Evolutionary conservation across 2,329 filamentous ascomycete species (phyloP).

Genomic region (Talaromyces islandicus): DNA sequence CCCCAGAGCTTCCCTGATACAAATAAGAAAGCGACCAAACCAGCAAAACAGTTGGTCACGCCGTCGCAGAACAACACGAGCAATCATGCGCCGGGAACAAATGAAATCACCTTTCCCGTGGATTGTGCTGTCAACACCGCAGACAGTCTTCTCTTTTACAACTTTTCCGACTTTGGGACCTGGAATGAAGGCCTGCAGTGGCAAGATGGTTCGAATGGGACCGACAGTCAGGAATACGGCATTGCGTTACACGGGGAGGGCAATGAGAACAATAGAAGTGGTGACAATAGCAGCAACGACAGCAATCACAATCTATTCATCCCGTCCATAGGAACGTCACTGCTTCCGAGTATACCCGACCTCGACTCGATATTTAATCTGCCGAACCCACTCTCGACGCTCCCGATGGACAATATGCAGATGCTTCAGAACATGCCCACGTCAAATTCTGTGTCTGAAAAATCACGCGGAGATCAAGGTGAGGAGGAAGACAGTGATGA

Average conservation of each 20-base stretch:
- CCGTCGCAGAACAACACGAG: neutral
- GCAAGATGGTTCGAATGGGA: neutral
- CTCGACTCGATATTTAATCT: conserved; percentile 10
- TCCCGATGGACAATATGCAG: neutral
- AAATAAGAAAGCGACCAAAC: neutral
- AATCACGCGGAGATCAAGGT: neutral
- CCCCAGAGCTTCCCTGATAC: conserved; percentile 7
- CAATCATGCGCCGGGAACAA: neutral
- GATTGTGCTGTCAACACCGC: neutral
- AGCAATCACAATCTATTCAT: conserved; percentile 3
- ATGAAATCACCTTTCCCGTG: neutral
- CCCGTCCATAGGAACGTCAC: conserved; percentile 1
- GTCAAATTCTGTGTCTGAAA: neutral
- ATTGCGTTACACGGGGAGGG: neutral
- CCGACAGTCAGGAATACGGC: neutral
- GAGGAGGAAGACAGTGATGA: conserved; percentile 1
- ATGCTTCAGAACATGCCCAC: neutral
- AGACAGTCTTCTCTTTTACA: conserved; percentile 1
- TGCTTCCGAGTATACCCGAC: conserved; percentile 6
- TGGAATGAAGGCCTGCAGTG: conserved; percentile 5
- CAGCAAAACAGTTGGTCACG: neutral
- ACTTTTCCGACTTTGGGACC: conserved; percentile 6
- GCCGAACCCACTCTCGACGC: conserved; percentile 1
- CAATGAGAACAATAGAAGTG: neutral
- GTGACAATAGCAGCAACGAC: neutral